phyloP scores from a whole-genome alignment of 345 rosid genomes.

The Acer yangbiense region DNA sequence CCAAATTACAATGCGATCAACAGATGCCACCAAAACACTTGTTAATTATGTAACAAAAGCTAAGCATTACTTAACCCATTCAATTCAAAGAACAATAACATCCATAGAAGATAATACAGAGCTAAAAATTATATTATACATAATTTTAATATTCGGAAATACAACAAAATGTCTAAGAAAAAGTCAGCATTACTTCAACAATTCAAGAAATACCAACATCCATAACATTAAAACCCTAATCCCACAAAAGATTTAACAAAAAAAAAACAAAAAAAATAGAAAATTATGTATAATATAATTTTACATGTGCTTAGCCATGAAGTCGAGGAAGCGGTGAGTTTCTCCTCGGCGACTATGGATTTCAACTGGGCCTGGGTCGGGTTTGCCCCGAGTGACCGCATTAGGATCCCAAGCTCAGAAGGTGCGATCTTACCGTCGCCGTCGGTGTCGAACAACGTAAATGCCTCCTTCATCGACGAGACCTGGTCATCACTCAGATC shows the following conservation, averaged over 20 bases:
- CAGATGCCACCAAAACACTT: too few species aligned
- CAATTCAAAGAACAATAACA: background rate
- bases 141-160: background rate
- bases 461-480: slow-evolving; percentile 95
- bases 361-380: slow-evolving; percentile 95
- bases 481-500: slow-evolving; percentile 90
- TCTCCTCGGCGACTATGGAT: slow-evolving; percentile 68
- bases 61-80: slow-evolving; percentile 4
- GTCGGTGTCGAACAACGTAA: slow-evolving; percentile 92
- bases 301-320: slow-evolving; percentile 65
- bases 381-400: slow-evolving; percentile 96
- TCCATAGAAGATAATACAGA: background rate
- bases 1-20: background rate
- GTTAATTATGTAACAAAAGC: background rate
- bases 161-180: slow-evolving; percentile 3
- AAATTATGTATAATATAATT: slow-evolving; percentile 15
- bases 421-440: slow-evolving; percentile 95
- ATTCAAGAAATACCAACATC: slow-evolving; percentile 24
- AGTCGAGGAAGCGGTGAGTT: slow-evolving; percentile 67
- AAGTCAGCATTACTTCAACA: slow-evolving; percentile 29
- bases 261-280: background rate
- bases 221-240: slow-evolving; percentile 25
- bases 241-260: background rate
- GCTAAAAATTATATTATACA: slow-evolving; percentile 5
- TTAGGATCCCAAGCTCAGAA: slow-evolving; percentile 89